phyloP scores from a whole-genome alignment of 1,284 basidiomycete species.

The Boletus semigastroideus region DNA sequence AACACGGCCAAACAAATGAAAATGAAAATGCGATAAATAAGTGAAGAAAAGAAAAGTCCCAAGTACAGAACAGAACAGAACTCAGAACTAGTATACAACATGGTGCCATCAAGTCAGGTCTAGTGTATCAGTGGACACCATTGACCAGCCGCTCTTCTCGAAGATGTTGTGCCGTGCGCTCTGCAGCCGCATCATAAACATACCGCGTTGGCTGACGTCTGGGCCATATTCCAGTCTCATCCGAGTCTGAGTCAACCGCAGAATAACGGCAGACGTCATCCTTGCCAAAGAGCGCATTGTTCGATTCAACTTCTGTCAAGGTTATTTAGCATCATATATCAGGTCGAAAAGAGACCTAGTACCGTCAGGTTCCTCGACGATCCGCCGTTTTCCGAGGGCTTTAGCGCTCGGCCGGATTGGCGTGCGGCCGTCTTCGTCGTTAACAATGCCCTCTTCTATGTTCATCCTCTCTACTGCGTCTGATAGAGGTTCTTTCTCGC shows the following conservation, averaged over 20 bases:
- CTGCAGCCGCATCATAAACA: conserved; percentile 80
- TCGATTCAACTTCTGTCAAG: conserved; percentile 39
- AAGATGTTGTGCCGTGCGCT: conserved; percentile 63
- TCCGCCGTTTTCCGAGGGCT: conserved; percentile 74
- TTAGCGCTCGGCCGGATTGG: conserved; percentile 66
- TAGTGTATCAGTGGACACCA: conserved; percentile 36
- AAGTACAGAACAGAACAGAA: conserved; percentile 2
- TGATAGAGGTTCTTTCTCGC: conserved; percentile 22
- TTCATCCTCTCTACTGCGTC: conserved; percentile 30
- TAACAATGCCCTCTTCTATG: conserved; percentile 29
- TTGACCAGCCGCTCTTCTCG: conserved; percentile 43
- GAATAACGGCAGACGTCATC: conserved; percentile 30
- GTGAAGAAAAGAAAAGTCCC: conserved; percentile 2
- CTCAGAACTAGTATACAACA: conserved; percentile 33
- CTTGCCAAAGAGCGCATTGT: conserved; percentile 44
- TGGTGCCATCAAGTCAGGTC: conserved; percentile 7
- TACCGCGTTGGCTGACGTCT: conserved; percentile 57
- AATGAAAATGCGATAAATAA: conserved; percentile 24
- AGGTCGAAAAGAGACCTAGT: conserved; percentile 10
- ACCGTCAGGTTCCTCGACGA: conserved; percentile 51
- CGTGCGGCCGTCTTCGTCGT: conserved; percentile 35
- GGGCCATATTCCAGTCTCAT: conserved; percentile 32
- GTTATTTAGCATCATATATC: conserved; percentile 3
- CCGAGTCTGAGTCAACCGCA: conserved; percentile 39
- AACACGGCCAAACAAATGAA: conserved; percentile 27